Evolutionary conservation across 768 basidiomycete genomes (phyloP).

Genomic region (Russula ochroleuca): DNA sequence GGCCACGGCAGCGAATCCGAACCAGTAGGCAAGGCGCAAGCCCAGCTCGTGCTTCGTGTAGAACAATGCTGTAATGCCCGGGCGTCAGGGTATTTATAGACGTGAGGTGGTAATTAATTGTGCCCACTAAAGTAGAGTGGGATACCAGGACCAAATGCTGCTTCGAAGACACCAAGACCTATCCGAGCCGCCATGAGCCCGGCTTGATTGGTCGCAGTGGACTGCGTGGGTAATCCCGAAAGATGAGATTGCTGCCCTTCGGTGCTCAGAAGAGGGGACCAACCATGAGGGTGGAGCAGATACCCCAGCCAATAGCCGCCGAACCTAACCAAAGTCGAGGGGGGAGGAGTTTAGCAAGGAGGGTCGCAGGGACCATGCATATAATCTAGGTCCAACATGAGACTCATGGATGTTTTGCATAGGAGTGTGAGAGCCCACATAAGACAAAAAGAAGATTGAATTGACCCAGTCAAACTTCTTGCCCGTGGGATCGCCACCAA

Average conservation of each 20-base stretch:
- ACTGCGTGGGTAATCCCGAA: conserved; percentile 36
- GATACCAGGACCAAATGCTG: conserved; percentile 72
- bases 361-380: conserved; percentile 61
- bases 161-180: conserved; percentile 71
- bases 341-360: conserved; percentile 62
- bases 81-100: not conserved
- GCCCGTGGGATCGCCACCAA: conserved; percentile 66
- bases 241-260: not conserved
- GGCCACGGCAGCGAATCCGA: conserved; percentile 78
- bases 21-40: conserved; percentile 74
- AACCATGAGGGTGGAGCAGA: conserved; percentile 71
- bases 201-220: conserved; percentile 56
- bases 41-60: conserved; percentile 75
- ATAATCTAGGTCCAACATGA: conserved; percentile 47
- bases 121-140: conserved; percentile 68
- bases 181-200: conserved; percentile 57
- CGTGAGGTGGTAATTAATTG: conserved; percentile 6
- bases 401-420: not conserved
- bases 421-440: conserved; percentile 41
- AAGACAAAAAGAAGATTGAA: conserved; percentile 75
- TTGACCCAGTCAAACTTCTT: conserved; percentile 73
- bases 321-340: conserved; percentile 65
- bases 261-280: not conserved
- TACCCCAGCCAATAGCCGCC: conserved; percentile 68
- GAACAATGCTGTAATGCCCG: conserved; percentile 52